Percentiles rank a stretch among this genome's conserved stretches.
phyloP scores from a whole-genome alignment of 805 yeast genomes.

The Saturnispora gosingensis region DNA sequence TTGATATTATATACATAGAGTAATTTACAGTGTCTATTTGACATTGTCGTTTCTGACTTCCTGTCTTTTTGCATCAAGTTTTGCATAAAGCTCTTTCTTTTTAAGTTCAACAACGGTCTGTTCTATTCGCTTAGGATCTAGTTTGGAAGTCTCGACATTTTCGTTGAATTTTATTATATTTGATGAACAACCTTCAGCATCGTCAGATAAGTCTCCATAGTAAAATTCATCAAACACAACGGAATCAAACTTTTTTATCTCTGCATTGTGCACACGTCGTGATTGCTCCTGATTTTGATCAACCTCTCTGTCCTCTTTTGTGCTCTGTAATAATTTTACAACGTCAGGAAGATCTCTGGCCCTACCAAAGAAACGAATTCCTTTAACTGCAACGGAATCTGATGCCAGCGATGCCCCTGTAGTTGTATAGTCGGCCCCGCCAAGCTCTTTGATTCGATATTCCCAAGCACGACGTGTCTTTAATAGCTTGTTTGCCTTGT shows the following conservation, averaged over 20 bases:
- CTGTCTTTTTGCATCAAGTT: slow-evolving; percentile 27
- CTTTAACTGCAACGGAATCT: slow-evolving; percentile 29
- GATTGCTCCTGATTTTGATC: slow-evolving; percentile 7
- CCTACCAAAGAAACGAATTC: slow-evolving; percentile 72
- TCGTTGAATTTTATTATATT: not conserved
- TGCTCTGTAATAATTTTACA: slow-evolving; percentile 34
- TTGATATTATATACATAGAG: slow-evolving; percentile 7
- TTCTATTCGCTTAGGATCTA: slow-evolving; percentile 26
- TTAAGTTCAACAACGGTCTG: slow-evolving; percentile 37
- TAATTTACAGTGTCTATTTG: not conserved
- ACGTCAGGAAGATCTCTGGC: slow-evolving; percentile 78
- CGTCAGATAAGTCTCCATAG: slow-evolving; percentile 12
- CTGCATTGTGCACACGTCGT: not conserved
- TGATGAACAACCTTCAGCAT: slow-evolving; percentile 18
- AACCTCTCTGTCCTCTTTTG: slow-evolving; percentile 16
- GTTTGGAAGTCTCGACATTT: not conserved
- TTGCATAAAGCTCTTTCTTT: slow-evolving; percentile 35
- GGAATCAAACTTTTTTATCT: slow-evolving; percentile 7
- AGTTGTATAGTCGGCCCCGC: slow-evolving; percentile 56
- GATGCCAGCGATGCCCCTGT: not conserved
- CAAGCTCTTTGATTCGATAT: slow-evolving; percentile 53
- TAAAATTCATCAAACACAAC: slow-evolving; percentile 20
- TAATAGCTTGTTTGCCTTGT: slow-evolving; percentile 55
- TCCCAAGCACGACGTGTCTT: slow-evolving; percentile 75
- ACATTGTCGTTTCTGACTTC: not conserved